Percentiles rank a stretch among this genome's conserved stretches.
phyloP scores from a whole-genome alignment of 331 rosid genomes.

The Prunus yedoensis region DNA sequence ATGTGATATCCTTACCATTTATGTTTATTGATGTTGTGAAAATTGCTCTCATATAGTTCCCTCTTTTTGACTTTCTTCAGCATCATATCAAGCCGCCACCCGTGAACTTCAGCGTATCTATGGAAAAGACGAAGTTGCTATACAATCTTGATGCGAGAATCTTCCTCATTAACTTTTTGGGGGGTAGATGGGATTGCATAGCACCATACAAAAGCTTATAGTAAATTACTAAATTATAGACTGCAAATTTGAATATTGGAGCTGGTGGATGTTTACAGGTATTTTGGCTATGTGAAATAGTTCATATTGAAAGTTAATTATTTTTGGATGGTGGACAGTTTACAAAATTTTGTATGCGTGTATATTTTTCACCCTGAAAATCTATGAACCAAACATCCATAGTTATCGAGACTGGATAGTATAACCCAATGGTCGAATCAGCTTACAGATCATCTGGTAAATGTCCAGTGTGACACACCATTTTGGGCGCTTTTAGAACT shows the following conservation, averaged over 20 bases:
- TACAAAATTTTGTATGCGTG: neutral
- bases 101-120: slow-evolving; percentile 97
- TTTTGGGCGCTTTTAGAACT: no score
- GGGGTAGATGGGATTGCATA: slow-evolving; percentile 19
- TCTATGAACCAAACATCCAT: neutral
- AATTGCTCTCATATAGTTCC: slow-evolving; percentile 4
- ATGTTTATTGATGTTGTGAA: slow-evolving; percentile 12
- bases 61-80: slow-evolving; percentile 38
- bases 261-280: slow-evolving; percentile 41
- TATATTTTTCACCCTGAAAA: neutral
- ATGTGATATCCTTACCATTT: neutral
- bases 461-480: no score
- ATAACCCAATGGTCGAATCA: no score
- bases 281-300: slow-evolving; percentile 9
- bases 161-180: slow-evolving; percentile 23
- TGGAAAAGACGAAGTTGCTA: slow-evolving; percentile 71
- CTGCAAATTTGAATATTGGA: slow-evolving; percentile 26
- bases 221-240: slow-evolving; percentile 28
- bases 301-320: slow-evolving; percentile 13
- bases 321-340: slow-evolving; percentile 13
- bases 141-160: slow-evolving; percentile 53
- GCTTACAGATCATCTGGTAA: no score
- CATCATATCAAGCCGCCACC: slow-evolving; percentile 95
- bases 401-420: neutral
- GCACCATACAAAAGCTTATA: slow-evolving; percentile 24